A percentile compares a stretch with the other conserved stretches of the same genome.
Evolutionary conservation across 2,329 filamentous ascomycete species (phyloP).

Genomic region (Beauveria australis): DNA sequence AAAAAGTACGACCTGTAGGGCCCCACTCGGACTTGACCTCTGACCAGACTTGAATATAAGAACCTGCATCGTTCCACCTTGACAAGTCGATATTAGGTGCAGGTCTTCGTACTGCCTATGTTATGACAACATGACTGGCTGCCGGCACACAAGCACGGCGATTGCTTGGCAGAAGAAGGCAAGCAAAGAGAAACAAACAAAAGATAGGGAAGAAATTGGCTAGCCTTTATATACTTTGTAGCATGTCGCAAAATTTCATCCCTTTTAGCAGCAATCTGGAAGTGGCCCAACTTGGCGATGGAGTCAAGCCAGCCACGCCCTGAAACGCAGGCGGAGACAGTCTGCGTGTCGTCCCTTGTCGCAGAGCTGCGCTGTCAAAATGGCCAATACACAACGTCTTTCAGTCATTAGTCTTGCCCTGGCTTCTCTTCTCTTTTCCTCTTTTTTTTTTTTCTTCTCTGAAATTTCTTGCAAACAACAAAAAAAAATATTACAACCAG

Average conservation of each 20-base stretch:
- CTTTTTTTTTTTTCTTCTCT: background rate
- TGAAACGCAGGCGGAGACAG: slow-evolving; percentile 11
- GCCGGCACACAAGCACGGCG: too few relatives aligned
- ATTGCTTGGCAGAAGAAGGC: background rate
- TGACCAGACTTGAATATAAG: too few relatives aligned
- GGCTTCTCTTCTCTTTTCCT: slow-evolving; percentile 13
- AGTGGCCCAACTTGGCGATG: background rate
- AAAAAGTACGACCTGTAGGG: too few relatives aligned
- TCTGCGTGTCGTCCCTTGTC: slow-evolving; percentile 6
- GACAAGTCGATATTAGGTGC: too few relatives aligned
- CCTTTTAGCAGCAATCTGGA: background rate
- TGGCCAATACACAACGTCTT: background rate
- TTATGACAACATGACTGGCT: too few relatives aligned
- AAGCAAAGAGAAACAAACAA: background rate
- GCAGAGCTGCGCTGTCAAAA: background rate
- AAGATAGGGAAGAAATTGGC: background rate
- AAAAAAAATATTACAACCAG: background rate
- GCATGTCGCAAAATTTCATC: background rate
- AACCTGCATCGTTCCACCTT: too few relatives aligned
- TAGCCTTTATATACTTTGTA: background rate
- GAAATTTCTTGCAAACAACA: background rate
- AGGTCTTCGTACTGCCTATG: too few relatives aligned
- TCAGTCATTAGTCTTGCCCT: background rate
- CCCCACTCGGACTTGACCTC: too few relatives aligned
- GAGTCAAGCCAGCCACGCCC: background rate